Conservation (phyloP, 2,329 filamentous ascomycete genomes). For the Escovopsis sp. region DNA sequence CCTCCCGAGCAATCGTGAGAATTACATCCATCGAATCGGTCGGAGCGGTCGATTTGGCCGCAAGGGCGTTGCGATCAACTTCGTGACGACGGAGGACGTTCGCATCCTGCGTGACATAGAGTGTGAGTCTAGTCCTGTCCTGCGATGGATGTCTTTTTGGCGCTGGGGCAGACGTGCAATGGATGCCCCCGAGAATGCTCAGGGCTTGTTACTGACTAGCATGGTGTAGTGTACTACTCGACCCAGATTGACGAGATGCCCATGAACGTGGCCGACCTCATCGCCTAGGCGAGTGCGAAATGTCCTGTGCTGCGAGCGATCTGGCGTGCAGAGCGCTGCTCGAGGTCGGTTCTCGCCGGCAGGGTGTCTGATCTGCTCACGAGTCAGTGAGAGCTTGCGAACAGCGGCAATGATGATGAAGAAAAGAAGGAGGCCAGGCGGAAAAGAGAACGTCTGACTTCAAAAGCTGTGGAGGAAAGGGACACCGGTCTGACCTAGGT, state of each 20-base stretch:
- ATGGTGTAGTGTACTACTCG: constrained; percentile 66
- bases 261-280: constrained; percentile 69
- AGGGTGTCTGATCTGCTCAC: too few relatives aligned
- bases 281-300: constrained; percentile 26
- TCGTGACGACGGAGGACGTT: constrained; percentile 95
- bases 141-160: too few relatives aligned
- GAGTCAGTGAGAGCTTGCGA: background rate
- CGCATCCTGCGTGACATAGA: constrained; percentile 96
- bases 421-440: constrained; percentile 1
- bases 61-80: constrained; percentile 99
- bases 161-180: background rate
- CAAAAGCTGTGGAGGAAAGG: constrained; percentile 8
- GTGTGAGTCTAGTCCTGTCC: constrained; percentile 36
- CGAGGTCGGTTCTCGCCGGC: background rate
- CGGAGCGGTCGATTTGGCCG: constrained; percentile 88
- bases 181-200: too few relatives aligned
- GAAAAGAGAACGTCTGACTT: constrained; percentile 2
- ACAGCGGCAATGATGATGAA: too few relatives aligned
- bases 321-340: background rate
- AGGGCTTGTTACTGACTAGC: too few relatives aligned
- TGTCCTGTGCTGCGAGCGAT: background rate
- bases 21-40: constrained; percentile 98
- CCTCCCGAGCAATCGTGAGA: constrained; percentile 93
- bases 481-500: constrained; percentile 6
- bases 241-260: constrained; percentile 98